Evolutionary conservation across 1,139 yeast species (phyloP).

Genomic region (Eremothecium coryli): DNA sequence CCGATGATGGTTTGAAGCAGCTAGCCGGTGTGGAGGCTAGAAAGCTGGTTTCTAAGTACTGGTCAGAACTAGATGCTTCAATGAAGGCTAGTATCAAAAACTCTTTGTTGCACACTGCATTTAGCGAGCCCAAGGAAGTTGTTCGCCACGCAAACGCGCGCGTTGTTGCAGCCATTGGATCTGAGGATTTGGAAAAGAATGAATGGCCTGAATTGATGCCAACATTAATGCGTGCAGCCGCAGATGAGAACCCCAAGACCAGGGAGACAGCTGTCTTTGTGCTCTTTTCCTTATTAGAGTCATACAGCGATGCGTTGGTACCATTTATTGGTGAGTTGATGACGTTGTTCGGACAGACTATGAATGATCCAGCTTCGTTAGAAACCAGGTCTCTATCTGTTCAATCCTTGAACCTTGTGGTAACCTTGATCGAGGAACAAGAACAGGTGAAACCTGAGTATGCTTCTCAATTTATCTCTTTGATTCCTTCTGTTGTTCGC

Average conservation of each 20-base stretch:
- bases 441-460: constrained; percentile 41
- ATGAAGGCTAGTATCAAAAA: constrained; percentile 54
- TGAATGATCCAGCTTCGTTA: constrained; percentile 54
- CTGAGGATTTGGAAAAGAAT: constrained; percentile 53
- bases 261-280: constrained; percentile 84
- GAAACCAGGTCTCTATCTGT: constrained; percentile 80
- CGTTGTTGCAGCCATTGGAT: constrained; percentile 80
- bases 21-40: constrained; percentile 94
- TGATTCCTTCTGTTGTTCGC: constrained; percentile 73
- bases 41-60: constrained; percentile 63
- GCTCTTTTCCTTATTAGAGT: constrained; percentile 68
- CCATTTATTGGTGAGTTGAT: constrained; percentile 60
- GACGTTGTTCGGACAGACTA: constrained; percentile 56
- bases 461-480: constrained; percentile 51
- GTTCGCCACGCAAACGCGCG: constrained; percentile 88
- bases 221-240: constrained; percentile 59
- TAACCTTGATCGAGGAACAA: constrained; percentile 54
- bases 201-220: constrained; percentile 78
- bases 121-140: constrained; percentile 53
- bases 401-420: constrained; percentile 68
- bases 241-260: constrained; percentile 48
- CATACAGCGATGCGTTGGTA: constrained; percentile 55
- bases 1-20: constrained; percentile 42
- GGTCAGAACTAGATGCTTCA: constrained; percentile 53
- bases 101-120: constrained; percentile 60